Evolutionary conservation across 2,329 filamentous ascomycete species (phyloP), one percentile per base, ranked within the genome.

Genomic region (Clathrospora elynae): DNA sequence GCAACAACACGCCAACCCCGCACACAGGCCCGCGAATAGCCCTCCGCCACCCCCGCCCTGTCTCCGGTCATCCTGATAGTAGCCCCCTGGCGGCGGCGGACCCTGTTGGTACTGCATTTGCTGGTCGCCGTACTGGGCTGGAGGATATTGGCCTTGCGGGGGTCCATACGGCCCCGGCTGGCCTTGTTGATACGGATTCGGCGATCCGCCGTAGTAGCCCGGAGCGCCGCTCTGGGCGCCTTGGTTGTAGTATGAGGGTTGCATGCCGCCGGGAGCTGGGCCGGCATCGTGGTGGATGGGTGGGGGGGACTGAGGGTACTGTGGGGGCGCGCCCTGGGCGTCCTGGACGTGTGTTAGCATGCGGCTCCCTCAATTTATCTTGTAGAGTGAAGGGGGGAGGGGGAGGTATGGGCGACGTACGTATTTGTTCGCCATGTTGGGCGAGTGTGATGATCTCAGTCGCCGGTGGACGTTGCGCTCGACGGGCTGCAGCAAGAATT

Each of bases 1-100:
- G 55, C 76, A 78, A 53, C 76, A 78, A 55, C 75, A 77, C 24
- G 76, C 75, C 61, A 77, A 49, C 40, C 66, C 69, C 7, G 70
- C 76, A 46, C 75, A 59, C 29, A 75, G 51, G 11, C 69, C 75
- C 3, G 71, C 71, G 24, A 74, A 66, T 22, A 76, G 59, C 2
- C 75, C 75, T 3, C 64, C 67, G 16, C 56, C 44, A n/a, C 42
- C 62, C 11, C 61, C 57, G 6, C 66, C 64, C 5, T 63, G 42
- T 29, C 49, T 64, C 49, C 50, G 64, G n/a, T 58, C 51, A 43
- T 71, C 64, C 22, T 66, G 53, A 37, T 73, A 73, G 45, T 74
- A 71, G 5, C 73, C 73, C 22, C 62, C 63, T 3, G 49, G 64
- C 13, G 64, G 64, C 33, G 64, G 64, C 7, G 57, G 55, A 2